Evolutionary conservation across 352 stramenopile genomes (phyloP).

Genomic region (Elongisporangium senticosum): DNA sequence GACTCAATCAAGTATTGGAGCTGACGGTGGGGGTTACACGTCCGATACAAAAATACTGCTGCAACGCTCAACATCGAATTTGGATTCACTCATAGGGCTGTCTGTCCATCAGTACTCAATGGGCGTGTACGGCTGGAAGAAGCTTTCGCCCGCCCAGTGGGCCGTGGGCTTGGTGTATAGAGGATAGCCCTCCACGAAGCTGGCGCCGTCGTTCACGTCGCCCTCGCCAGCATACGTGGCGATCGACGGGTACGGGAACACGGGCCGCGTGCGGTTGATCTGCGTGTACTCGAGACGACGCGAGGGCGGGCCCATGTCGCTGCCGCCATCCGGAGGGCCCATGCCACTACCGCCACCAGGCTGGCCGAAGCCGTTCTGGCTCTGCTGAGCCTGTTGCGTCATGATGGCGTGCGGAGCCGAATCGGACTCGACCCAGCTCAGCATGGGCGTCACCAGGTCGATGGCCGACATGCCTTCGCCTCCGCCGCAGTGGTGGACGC

Average conservation of each 20-base stretch:
- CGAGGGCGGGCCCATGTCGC: not conserved
- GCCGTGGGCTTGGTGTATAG: slow-evolving; percentile 16
- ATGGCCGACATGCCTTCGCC: slow-evolving; percentile 31
- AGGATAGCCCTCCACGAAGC: slow-evolving; percentile 12
- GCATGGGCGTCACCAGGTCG: slow-evolving; percentile 28
- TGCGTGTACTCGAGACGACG: too few relatives aligned
- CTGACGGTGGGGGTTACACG: too few relatives aligned
- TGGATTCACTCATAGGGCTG: too few relatives aligned
- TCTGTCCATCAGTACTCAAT: too few relatives aligned
- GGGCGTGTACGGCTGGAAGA: slow-evolving; percentile 18
- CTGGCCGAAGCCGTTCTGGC: slow-evolving; percentile 20
- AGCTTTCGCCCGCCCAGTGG: slow-evolving; percentile 15
- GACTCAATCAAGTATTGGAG: too few relatives aligned
- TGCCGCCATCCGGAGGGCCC: too few relatives aligned
- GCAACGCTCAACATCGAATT: too few relatives aligned
- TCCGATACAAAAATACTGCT: too few relatives aligned
- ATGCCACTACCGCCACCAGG: slow-evolving; percentile 9
- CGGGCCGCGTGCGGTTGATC: slow-evolving; percentile 15
- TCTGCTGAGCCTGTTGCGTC: slow-evolving; percentile 13
- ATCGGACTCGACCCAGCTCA: slow-evolving; percentile 28
- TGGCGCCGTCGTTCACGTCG: slow-evolving; percentile 14
- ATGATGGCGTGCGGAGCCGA: slow-evolving; percentile 15
- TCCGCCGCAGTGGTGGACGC: slow-evolving; percentile 33
- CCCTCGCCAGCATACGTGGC: slow-evolving; percentile 13
- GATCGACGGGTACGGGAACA: slow-evolving; percentile 18